Evolutionary conservation across 768 basidiomycete species (phyloP).

Genomic region (Boletus vinaceobasis): DNA sequence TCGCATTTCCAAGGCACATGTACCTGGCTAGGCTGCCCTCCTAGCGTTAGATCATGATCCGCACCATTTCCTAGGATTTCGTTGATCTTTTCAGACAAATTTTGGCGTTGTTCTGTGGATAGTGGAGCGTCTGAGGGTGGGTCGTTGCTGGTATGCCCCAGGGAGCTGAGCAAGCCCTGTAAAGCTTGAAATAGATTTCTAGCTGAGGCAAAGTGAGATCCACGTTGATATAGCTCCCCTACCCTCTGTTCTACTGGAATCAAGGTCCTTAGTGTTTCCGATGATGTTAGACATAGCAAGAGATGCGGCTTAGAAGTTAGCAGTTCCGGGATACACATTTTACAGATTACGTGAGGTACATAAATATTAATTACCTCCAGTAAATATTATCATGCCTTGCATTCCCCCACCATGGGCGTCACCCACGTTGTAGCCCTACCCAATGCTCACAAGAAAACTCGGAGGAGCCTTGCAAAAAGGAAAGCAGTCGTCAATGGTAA

Average conservation of each 20-base stretch:
- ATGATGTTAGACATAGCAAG: constrained; percentile 20
- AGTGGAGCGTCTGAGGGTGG: constrained; percentile 26
- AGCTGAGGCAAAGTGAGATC: constrained; percentile 6
- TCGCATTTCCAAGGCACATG: constrained; percentile 22
- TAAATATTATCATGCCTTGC: constrained; percentile 5
- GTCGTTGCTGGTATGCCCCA: constrained; percentile 22
- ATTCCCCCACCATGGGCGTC: constrained; percentile 38
- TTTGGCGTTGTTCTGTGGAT: constrained; percentile 47
- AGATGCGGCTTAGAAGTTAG: background rate
- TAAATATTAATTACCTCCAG: background rate
- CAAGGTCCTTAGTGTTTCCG: constrained; percentile 24
- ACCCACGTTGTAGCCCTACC: constrained; percentile 33
- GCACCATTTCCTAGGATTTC: constrained; percentile 49
- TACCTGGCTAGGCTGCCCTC: constrained; percentile 65
- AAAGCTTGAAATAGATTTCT: constrained; percentile 30
- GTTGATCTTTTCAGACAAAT: constrained; percentile 56
- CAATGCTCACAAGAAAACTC: constrained; percentile 40
- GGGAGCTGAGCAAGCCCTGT: constrained; percentile 38
- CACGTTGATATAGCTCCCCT: constrained; percentile 16
- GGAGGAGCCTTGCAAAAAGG: constrained; percentile 45
- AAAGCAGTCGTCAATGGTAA: constrained; percentile 10
- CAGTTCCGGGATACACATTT: background rate
- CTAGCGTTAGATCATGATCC: constrained; percentile 34
- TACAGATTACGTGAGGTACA: constrained; percentile 20
- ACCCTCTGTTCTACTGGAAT: constrained; percentile 37